Evolutionary conservation across 306 rosid genomes (phyloP).

Genomic region (Quillaja saponaria): DNA sequence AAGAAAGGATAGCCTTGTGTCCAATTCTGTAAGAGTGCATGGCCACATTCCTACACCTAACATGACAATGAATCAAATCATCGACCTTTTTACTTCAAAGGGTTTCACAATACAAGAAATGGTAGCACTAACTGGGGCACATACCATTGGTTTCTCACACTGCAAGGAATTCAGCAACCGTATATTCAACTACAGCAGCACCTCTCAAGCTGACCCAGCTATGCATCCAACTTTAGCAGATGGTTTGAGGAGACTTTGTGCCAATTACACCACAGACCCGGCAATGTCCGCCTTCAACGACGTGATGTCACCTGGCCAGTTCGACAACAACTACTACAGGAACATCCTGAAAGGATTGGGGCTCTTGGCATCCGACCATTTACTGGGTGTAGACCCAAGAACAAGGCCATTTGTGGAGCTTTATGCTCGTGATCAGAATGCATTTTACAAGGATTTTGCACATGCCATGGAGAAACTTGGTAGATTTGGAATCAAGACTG

Average conservation of each 20-base stretch:
- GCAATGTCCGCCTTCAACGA: conserved; percentile 56
- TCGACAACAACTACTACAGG: conserved; percentile 51
- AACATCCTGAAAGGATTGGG: conserved; percentile 51
- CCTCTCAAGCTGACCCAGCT: conserved; percentile 43
- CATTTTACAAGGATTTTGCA: conserved; percentile 43
- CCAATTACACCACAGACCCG: conserved; percentile 32
- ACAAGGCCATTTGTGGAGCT: conserved; percentile 41
- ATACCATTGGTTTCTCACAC: conserved; percentile 56
- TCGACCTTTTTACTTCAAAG: conserved; percentile 33
- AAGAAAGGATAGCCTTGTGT: conserved; percentile 44
- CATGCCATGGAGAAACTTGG: conserved; percentile 56
- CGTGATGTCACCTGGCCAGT: conserved; percentile 50
- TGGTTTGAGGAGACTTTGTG: conserved; percentile 46
- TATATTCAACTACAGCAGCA: conserved; percentile 35
- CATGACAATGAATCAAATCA: conserved; percentile 35
- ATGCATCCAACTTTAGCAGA: conserved; percentile 44
- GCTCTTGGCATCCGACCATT: conserved; percentile 40
- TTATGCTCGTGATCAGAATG: conserved; percentile 40
- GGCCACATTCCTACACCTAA: conserved; percentile 34
- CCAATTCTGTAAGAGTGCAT: conserved; percentile 33
- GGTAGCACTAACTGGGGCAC: conserved; percentile 54
- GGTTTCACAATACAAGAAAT: conserved; percentile 47
- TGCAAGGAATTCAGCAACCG: conserved; percentile 53
- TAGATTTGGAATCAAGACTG: conserved; percentile 40
- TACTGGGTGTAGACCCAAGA: conserved; percentile 37